phyloP scores from a whole-genome alignment of 202 grass and related monocot species.

The Panicum hallii region DNA sequence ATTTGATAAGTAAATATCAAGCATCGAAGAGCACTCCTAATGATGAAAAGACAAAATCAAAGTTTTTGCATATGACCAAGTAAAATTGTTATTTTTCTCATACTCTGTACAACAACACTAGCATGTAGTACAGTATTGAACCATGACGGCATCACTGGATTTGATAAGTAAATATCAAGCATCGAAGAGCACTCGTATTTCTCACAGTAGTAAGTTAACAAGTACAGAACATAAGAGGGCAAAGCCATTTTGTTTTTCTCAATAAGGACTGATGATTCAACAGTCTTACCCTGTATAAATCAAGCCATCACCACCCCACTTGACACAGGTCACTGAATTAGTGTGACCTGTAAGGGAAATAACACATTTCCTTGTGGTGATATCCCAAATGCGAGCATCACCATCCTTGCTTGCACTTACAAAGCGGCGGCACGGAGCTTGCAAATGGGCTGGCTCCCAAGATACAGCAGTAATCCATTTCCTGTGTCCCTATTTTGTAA shows the following conservation, averaged over 20 bases:
- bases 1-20: too few relatives aligned
- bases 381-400: conserved; percentile 94
- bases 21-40: too few relatives aligned
- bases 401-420: conserved; percentile 98
- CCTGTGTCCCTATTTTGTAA: conserved; percentile 74
- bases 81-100: neutral
- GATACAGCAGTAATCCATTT: conserved; percentile 98
- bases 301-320: conserved; percentile 95
- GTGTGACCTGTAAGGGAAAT: conserved; percentile 91
- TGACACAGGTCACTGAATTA: conserved; percentile 90
- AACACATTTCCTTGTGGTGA: conserved; percentile 77
- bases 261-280: neutral
- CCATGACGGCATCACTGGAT: neutral
- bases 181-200: conserved; percentile 23
- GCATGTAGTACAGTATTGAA: neutral
- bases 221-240: neutral
- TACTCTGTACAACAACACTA: neutral
- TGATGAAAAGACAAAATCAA: neutral
- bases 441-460: conserved; percentile 95
- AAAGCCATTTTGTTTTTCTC: neutral
- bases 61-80: neutral
- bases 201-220: neutral
- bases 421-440: conserved; percentile 87
- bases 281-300: conserved; percentile 93
- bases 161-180: conserved; percentile 1